Base-by-base conservation (phyloP, 2,329 filamentous ascomycete species). In the Stagonosporopsis cucurbitacearum region DNA sequence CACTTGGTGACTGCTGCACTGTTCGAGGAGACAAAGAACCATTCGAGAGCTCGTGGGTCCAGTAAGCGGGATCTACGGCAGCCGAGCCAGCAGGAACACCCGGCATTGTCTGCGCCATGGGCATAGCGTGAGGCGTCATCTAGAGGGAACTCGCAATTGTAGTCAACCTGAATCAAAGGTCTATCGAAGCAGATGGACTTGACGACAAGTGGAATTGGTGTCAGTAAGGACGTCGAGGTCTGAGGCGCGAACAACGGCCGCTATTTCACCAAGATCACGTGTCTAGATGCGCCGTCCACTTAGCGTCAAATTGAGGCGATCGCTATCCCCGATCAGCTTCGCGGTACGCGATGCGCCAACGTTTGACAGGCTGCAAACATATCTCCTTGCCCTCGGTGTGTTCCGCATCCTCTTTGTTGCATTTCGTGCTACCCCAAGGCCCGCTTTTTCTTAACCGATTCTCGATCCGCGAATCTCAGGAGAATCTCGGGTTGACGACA, bases 31-130 rank as follows among this genome's bases (percentile, higher is more conserved):
- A 65, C 44, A 67, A 57, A 48, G 64, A 63, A 32, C 39, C 36
- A 41, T 50, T 53, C 56, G 59, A 43, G 53, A 70, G 64, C 46
- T 62, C 61, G 54, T 68, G 65, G 56, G 58, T 57, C 72, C 72
- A 75, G 59, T 68, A 72, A 42, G 65, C 64, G 63, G 70, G 65
- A 69, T 73, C 69, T 60, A 67, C 69, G 49, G 59, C 66, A 65
- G 63, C 66, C 62, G 68, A 65, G 57, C 63, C 56, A 53, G 63
- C 58, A 59, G 62, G 53, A 50, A 66, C 57, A 46, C 64, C 65
- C 48, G 63, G 57, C 57, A 64, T 60, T 43, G 63, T 52, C 50
- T 68, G 62, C 40, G 62, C 59, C 64, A 70, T 67, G 22, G 69
- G 55, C 70, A 72, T 73, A 46, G 60, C 60, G 43, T 62, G 53